Evolutionary conservation across 1,284 basidiomycete species (phyloP).

Genomic region (Heterobasidion occidentale): DNA sequence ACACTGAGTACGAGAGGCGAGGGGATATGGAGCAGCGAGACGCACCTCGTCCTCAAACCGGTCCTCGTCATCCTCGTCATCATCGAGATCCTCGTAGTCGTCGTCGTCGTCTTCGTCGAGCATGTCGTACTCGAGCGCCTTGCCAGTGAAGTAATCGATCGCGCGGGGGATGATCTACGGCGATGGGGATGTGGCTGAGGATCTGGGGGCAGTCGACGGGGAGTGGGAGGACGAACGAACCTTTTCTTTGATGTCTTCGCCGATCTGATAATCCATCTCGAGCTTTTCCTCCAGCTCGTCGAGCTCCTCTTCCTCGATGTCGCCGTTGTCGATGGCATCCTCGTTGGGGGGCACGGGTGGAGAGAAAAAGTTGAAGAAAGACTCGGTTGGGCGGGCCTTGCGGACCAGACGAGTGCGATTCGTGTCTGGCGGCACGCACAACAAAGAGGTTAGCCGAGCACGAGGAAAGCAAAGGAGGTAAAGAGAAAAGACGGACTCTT

Average conservation of each 20-base stretch:
- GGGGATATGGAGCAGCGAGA: slow-evolving; percentile 9
- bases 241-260: slow-evolving; percentile 97
- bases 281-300: slow-evolving; percentile 89
- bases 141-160: slow-evolving; percentile 94
- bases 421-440: slow-evolving; percentile 54
- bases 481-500: slow-evolving; percentile 62
- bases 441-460: slow-evolving; percentile 2
- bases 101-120: slow-evolving; percentile 68
- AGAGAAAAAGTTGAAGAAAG: slow-evolving; percentile 97
- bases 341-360: slow-evolving; percentile 76
- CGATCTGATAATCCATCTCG: slow-evolving; percentile 97
- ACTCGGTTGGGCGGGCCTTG: slow-evolving; percentile 82
- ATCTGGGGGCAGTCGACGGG: neutral
- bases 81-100: slow-evolving; percentile 54
- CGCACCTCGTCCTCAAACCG: slow-evolving; percentile 40
- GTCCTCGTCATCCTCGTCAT: slow-evolving; percentile 38
- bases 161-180: slow-evolving; percentile 89
- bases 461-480: slow-evolving; percentile 2
- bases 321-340: slow-evolving; percentile 66
- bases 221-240: slow-evolving; percentile 27
- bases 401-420: slow-evolving; percentile 89
- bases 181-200: neutral
- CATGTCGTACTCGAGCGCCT: slow-evolving; percentile 86
- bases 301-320: slow-evolving; percentile 79
- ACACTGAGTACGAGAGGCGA: slow-evolving; percentile 10